A percentile compares a stretch with the other conserved stretches of the same genome.
Conservation (phyloP, 495 filamentous ascomycete genomes). For the Xylaria flabelliformis region DNA sequence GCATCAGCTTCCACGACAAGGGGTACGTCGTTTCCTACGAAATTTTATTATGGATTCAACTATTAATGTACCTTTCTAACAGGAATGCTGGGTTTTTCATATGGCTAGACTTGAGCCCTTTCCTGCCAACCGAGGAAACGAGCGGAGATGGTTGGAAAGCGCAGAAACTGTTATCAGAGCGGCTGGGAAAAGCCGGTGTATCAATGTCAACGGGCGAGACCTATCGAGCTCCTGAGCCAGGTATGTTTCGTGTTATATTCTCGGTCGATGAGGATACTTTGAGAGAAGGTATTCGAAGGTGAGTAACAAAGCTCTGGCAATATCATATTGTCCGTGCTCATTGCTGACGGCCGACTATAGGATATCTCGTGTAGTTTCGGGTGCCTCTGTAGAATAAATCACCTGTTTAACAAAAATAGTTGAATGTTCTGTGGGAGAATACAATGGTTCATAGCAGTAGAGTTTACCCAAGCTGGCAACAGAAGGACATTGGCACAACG, state of each 20-base stretch:
- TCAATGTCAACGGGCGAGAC: conserved; percentile 47
- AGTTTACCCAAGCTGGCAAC: not conserved
- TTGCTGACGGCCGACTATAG: not conserved
- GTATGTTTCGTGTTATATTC: conserved; percentile 62
- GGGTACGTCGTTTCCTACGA: conserved; percentile 23
- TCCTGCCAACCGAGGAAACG: conserved; percentile 31
- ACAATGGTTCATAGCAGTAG: not conserved
- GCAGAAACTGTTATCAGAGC: not conserved
- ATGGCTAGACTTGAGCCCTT: conserved; percentile 60
- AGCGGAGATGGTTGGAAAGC: conserved; percentile 35
- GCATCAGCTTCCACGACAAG: conserved; percentile 47
- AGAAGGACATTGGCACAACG: not conserved
- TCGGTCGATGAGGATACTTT: conserved; percentile 47
- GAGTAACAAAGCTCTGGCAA: conserved; percentile 13
- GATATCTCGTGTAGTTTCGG: not conserved
- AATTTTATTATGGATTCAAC: not conserved
- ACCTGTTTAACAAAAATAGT: not conserved
- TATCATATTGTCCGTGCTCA: not conserved
- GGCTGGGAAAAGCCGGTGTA: not conserved
- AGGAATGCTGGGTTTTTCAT: conserved; percentile 66
- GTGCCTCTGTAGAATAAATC: not conserved
- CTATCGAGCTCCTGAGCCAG: conserved; percentile 54
- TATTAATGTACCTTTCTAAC: conserved; percentile 21
- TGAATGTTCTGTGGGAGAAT: not conserved
- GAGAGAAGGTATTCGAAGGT: conserved; percentile 53